phyloP scores from a whole-genome alignment of 495 filamentous ascomycete genomes.

The Penicillium goetzii region DNA sequence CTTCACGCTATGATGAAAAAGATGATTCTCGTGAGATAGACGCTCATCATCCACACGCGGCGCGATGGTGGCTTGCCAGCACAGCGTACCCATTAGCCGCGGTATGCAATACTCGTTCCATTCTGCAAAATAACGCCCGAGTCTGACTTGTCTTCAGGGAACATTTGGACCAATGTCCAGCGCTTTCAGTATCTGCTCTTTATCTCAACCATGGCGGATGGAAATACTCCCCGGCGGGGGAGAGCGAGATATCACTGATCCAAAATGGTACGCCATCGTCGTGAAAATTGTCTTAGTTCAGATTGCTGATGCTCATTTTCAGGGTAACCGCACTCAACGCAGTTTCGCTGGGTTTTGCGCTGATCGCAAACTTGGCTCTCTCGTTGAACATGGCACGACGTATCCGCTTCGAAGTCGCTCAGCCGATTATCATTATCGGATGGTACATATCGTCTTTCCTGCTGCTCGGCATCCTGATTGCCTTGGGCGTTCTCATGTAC shows the following conservation, averaged over 20 bases:
- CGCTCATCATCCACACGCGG: constrained; percentile 25
- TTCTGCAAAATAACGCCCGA: background rate
- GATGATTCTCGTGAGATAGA: constrained; percentile 13
- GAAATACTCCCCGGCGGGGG: constrained; percentile 52
- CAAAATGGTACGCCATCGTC: constrained; percentile 59
- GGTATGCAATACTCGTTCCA: constrained; percentile 27
- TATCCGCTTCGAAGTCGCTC: constrained; percentile 57
- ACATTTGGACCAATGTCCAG: constrained; percentile 84
- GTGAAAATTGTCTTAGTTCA: background rate
- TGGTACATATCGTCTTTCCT: constrained; percentile 70
- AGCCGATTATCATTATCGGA: constrained; percentile 68
- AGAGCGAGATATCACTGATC: constrained; percentile 65
- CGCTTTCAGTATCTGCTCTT: constrained; percentile 79
- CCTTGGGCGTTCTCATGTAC: constrained; percentile 35
- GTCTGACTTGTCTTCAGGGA: constrained; percentile 42
- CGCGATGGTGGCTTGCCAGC: constrained; percentile 84
- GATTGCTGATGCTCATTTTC: background rate
- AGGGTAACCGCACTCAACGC: constrained; percentile 75
- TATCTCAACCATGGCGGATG: constrained; percentile 75
- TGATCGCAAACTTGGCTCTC: constrained; percentile 71
- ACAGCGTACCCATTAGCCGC: constrained; percentile 81
- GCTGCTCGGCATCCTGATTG: constrained; percentile 63
- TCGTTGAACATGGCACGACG: constrained; percentile 74
- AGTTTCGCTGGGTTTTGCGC: constrained; percentile 68
- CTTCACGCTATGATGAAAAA: constrained; percentile 30